Percentiles rank a stretch among this genome's conserved stretches.
These are phyloP conservation scores for Rhinocladiella similis DNA, from an alignment of 2,329 filamentous ascomycete species.

Conservation along the genomic window DNA sequence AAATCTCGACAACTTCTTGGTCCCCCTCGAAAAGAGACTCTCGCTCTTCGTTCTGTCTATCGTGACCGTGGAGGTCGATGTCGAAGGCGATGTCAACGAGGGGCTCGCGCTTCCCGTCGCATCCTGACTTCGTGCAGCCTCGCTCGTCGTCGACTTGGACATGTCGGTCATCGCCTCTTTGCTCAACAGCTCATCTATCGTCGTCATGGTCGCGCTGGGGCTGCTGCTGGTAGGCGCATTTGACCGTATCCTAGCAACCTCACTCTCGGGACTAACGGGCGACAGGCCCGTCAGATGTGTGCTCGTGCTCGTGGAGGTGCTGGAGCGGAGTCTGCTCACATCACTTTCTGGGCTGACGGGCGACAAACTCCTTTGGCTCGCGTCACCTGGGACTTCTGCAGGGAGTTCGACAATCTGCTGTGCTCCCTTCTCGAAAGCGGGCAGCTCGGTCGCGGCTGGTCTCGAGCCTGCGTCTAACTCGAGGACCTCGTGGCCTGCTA, in stretches of 20 bases:
- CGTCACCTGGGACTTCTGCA: constrained; percentile 7
- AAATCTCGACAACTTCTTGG: constrained; percentile 17
- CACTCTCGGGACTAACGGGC: too few relatives aligned
- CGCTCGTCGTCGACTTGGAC: constrained; percentile 3
- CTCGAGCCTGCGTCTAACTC: constrained; percentile 17
- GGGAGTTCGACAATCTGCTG: constrained; percentile 15
- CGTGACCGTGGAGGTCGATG: not conserved
- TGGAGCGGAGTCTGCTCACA: not conserved
- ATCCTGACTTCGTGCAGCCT: not conserved
- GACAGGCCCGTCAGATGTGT: too few relatives aligned
- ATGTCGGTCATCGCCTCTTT: constrained; percentile 7
- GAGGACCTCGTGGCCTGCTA: constrained; percentile 8
- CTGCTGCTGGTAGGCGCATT: not conserved
- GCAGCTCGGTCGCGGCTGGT: constrained; percentile 11
- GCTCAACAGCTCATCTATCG: constrained; percentile 13
- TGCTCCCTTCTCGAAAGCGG: not conserved
- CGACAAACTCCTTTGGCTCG: not conserved
- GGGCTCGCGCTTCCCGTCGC: not conserved
- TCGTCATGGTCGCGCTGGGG: constrained; percentile 1
- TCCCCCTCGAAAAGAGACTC: constrained; percentile 19
- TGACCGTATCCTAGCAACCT: too few relatives aligned
- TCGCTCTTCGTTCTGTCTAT: constrained; percentile 19
- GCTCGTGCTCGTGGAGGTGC: constrained; percentile 4
- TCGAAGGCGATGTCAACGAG: not conserved
- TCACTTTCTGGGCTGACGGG: not conserved